phyloP scores from a whole-genome alignment of 306 rosid genomes.

The Pterocarpus santalinus region DNA sequence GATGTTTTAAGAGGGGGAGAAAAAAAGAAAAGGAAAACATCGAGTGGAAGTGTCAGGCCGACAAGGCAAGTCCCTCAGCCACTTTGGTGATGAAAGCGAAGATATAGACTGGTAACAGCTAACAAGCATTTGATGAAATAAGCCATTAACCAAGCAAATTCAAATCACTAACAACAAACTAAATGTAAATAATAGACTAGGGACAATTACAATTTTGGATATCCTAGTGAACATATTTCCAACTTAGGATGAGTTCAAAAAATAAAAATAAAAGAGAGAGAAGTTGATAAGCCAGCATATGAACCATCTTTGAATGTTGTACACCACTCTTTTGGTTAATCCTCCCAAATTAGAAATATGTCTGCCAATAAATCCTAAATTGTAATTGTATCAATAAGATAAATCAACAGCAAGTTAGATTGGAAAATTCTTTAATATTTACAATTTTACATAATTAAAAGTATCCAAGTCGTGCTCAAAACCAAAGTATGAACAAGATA shows the following conservation, averaged over 20 bases:
- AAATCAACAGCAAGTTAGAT: conserved; percentile 21
- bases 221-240: conserved; percentile 24
- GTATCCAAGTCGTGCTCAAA: neutral
- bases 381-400: conserved; percentile 16
- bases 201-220: neutral
- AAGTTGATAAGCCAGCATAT: neutral
- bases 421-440: conserved; percentile 8
- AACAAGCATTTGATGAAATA: conserved; percentile 20
- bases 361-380: conserved; percentile 6
- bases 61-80: conserved; percentile 10
- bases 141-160: neutral
- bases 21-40: neutral
- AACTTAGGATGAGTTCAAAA: conserved; percentile 13
- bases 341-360: conserved; percentile 26
- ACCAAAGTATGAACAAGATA: neutral
- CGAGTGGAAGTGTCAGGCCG: conserved; percentile 18
- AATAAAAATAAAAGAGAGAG: neutral
- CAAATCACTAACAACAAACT: neutral
- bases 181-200: conserved; percentile 3
- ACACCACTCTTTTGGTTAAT: conserved; percentile 28
- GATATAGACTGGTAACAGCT: neutral
- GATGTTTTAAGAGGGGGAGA: neutral
- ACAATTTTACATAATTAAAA: conserved; percentile 2
- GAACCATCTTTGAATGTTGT: conserved; percentile 6
- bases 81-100: neutral